Evolutionary conservation across 164 flowering plant species (phyloP).

Genomic region (Macadamia integrifolia): DNA sequence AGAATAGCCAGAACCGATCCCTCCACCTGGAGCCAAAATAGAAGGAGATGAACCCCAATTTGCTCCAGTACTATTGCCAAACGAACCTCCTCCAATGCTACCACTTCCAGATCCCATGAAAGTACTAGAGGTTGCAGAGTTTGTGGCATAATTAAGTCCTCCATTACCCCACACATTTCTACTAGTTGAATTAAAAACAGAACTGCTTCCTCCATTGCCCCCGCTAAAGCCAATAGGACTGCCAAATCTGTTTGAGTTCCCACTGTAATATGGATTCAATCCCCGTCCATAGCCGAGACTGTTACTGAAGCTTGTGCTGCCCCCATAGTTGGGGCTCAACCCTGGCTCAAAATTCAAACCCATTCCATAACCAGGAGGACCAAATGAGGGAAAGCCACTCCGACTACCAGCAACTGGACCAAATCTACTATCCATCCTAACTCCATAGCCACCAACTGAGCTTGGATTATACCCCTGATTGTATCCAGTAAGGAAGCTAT

Average conservation of each 20-base stretch:
- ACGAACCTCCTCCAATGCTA: conserved; percentile 36
- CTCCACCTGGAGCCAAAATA: conserved; percentile 45
- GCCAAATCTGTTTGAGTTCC: conserved; percentile 41
- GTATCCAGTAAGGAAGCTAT: conserved; percentile 42
- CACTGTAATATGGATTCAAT: conserved; percentile 40
- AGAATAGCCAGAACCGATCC: conserved; percentile 30
- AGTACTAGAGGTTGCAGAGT: conserved; percentile 38
- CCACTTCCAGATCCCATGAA: conserved; percentile 54
- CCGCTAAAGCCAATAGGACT: conserved; percentile 55
- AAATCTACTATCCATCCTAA: conserved; percentile 59
- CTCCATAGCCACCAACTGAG: conserved; percentile 55
- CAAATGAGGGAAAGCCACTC: conserved; percentile 44
- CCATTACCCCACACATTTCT: conserved; percentile 76
- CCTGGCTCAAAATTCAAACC: conserved; percentile 44
- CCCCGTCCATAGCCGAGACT: conserved; percentile 49
- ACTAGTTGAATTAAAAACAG: conserved; percentile 51
- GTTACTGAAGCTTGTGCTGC: conserved; percentile 28
- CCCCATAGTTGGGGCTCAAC: conserved; percentile 40
- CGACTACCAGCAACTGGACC: conserved; percentile 41
- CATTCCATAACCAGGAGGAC: conserved; percentile 46
- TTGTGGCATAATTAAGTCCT: conserved; percentile 48
- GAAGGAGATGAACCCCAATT: conserved; percentile 54
- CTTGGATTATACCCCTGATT: conserved; percentile 44
- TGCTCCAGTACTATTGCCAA: conserved; percentile 28
- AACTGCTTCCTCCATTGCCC: conserved; percentile 53